Base-by-base conservation (phyloP, 352 stramenopile species). In the Phytophthora syringae region DNA sequence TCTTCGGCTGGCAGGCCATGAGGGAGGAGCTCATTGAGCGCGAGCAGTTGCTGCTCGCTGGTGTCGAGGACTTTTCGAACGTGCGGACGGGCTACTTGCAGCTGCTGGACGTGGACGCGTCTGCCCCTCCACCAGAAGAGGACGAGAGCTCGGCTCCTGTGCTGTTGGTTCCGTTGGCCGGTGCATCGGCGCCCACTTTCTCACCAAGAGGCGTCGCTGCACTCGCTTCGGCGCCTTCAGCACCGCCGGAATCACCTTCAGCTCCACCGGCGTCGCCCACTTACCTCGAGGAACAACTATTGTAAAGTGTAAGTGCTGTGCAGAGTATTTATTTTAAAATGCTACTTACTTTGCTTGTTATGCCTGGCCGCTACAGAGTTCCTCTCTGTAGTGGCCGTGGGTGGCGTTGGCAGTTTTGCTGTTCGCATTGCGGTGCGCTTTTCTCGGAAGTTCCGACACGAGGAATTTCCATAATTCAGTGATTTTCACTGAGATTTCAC, bases 1-100 rank as follows among this genome's bases (percentile, higher is more conserved):
- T 87, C 13, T 83, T 87, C 37, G 78, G 78, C 5, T 87, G 78
- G 78, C 76, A 85, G 50, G 45, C 76, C 5, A 81, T 82, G 74
- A 71, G 71, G 34, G 76, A 73, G 3, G 67, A 84, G 43, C 59
- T 84, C 7, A 78, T 79, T 55, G 67, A 80, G 60, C 74, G 86
- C 7, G 76, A 86, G 42, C 73, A 84, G 42, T 60, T 84, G 53
- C 57, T 72, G 18, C 52, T 86, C 32, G 67, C 66, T 10, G 74
- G 65, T 1, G 71, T 76, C 7, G 67, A 88, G 34, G 75, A 84
- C 47, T 75, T 83, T 25, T 85, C 82, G 2, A 72, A 73, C 11
- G 70, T 78, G 2, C 45, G 55, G 20, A 75, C 67, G 18, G 59
- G 74, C 18, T 86, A 84, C 57, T 53, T 91, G 32, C 76, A 91